These are phyloP conservation scores for Rhexocercosporidium sp. DNA, from an alignment of 2,329 filamentous ascomycete genomes.

Conservation along the genomic window DNA sequence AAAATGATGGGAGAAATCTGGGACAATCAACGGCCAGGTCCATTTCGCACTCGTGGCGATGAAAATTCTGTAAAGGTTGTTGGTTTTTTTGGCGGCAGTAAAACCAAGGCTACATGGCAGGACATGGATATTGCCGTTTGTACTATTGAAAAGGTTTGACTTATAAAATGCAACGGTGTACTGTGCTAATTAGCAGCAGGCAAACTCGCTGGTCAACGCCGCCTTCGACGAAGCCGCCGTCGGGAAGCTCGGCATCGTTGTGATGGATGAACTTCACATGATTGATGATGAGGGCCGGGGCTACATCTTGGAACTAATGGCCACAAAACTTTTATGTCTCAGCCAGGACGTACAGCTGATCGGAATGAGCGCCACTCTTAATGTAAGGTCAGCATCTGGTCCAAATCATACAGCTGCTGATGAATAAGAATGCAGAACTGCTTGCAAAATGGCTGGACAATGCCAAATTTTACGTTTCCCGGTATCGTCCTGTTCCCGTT, in stretches of 20 bases:
- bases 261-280: constrained; percentile 84
- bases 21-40: constrained; percentile 39
- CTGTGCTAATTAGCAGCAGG: constrained; percentile 50
- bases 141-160: constrained; percentile 74
- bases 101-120: constrained; percentile 67
- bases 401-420: neutral
- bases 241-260: constrained; percentile 66
- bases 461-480: constrained; percentile 74
- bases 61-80: constrained; percentile 67
- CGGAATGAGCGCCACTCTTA: constrained; percentile 81
- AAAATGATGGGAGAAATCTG: constrained; percentile 32
- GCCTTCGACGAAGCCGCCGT: constrained; percentile 74
- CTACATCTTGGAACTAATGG: constrained; percentile 66
- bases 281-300: constrained; percentile 78
- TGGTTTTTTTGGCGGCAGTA: constrained; percentile 78
- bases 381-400: constrained; percentile 53
- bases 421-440: constrained; percentile 67
- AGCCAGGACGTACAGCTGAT: constrained; percentile 18
- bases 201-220: constrained; percentile 74
- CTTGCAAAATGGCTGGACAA: constrained; percentile 70
- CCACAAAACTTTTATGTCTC: constrained; percentile 22
- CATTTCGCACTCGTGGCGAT: constrained; percentile 60
- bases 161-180: neutral
- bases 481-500: constrained; percentile 76
- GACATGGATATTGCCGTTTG: constrained; percentile 81